Conservation (phyloP, 768 basidiomycete genomes). For the Tulasnella sp. region DNA sequence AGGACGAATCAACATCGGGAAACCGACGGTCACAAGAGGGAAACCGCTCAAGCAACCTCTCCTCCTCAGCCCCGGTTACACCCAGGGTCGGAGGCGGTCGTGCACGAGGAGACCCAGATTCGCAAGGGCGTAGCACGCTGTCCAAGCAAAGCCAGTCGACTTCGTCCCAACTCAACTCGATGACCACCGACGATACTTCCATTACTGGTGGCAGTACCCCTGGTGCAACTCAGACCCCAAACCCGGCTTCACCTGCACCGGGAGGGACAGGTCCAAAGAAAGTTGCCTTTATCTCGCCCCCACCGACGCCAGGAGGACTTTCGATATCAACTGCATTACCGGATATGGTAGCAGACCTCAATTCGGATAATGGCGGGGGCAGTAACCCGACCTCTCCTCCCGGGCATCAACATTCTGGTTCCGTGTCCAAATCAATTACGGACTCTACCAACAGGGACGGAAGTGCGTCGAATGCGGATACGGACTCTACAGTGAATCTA, state of each 20-base stretch:
- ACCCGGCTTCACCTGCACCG: neutral
- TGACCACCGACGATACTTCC: constrained; percentile 7
- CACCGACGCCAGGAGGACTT: constrained; percentile 49
- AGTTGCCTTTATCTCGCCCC: constrained; percentile 77
- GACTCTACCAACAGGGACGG: neutral
- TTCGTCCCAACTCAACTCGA: neutral
- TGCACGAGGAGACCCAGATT: neutral
- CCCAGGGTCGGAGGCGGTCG: neutral
- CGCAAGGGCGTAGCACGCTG: constrained; percentile 5
- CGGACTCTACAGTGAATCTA: constrained; percentile 2
- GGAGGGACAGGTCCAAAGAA: constrained; percentile 41
- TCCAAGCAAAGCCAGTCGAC: constrained; percentile 9
- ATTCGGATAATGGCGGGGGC: neutral
- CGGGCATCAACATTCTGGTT: neutral
- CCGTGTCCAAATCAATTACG: neutral
- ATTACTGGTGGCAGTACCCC: neutral
- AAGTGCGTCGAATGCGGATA: neutral
- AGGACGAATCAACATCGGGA: neutral
- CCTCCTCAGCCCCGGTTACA: neutral
- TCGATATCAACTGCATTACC: constrained; percentile 29
- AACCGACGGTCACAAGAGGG: neutral
- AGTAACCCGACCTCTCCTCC: neutral
- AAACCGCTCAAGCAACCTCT: neutral
- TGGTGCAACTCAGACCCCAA: neutral
- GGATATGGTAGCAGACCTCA: constrained; percentile 5